Conservation (phyloP, 2,329 filamentous ascomycete genomes). For the Alternaria tenuissima region DNA sequence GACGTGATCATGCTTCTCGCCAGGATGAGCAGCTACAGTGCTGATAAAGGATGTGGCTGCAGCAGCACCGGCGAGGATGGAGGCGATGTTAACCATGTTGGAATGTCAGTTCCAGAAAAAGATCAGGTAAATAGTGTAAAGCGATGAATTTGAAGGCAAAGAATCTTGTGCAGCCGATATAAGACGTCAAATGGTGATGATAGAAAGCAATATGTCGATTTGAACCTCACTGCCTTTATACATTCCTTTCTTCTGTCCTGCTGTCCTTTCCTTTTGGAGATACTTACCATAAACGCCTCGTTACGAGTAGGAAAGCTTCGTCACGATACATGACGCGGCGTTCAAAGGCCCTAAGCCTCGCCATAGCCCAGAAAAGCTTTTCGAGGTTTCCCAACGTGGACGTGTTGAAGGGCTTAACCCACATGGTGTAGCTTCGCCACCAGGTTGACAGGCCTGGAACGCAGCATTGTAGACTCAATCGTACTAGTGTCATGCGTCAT, state of each 20-base stretch:
- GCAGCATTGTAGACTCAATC: neutral
- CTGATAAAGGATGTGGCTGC: slow-evolving; percentile 27
- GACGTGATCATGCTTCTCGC: slow-evolving; percentile 44
- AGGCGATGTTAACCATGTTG: neutral
- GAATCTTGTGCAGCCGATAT: neutral
- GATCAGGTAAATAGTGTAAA: neutral
- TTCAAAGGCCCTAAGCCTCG: neutral
- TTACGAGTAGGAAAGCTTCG: neutral
- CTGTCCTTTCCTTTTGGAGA: neutral
- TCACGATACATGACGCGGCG: neutral
- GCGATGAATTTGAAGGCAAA: neutral
- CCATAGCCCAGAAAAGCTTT: neutral
- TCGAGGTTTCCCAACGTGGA: slow-evolving; percentile 19
- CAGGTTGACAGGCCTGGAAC: neutral
- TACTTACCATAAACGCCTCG: too few relatives aligned
- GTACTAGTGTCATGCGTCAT: neutral
- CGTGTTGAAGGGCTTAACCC: slow-evolving; percentile 8
- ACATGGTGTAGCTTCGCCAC: slow-evolving; percentile 2
- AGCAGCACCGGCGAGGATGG: slow-evolving; percentile 21
- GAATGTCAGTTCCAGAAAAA: neutral
- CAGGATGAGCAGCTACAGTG: slow-evolving; percentile 39
- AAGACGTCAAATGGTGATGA: neutral
- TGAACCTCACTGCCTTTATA: neutral
- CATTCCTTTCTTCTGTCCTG: neutral
- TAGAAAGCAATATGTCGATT: neutral